phyloP scores from a whole-genome alignment of 2,329 filamentous ascomycete genomes.

The Exophiala dermatitidis region DNA sequence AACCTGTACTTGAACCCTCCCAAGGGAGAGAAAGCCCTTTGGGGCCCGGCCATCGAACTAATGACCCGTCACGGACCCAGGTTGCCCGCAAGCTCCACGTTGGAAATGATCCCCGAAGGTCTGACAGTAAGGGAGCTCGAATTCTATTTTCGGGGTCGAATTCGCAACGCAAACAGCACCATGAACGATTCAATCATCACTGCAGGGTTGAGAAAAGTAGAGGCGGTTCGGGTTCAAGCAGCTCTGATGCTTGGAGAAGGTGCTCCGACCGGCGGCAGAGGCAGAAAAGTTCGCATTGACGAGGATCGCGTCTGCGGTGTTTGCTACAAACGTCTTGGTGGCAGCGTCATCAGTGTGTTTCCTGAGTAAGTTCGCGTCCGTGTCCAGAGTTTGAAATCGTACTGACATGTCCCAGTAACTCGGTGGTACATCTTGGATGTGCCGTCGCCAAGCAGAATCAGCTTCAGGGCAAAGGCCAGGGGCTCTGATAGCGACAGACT shows the following conservation, averaged over 20 bases:
- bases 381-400: neutral
- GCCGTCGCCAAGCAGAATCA: conserved; percentile 42
- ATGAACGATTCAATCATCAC: conserved; percentile 75
- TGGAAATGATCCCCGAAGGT: conserved; percentile 74
- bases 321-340: conserved; percentile 86
- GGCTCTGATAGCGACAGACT: neutral
- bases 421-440: conserved; percentile 75
- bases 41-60: conserved; percentile 72
- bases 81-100: conserved; percentile 75
- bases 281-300: conserved; percentile 66
- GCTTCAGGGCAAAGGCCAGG: conserved; percentile 24
- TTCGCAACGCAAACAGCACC: conserved; percentile 74
- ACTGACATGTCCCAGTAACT: conserved; percentile 35
- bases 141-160: conserved; percentile 85
- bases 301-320: conserved; percentile 88
- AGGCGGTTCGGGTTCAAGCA: conserved; percentile 70
- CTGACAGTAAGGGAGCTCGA: conserved; percentile 74
- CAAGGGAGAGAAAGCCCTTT: conserved; percentile 61
- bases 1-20: conserved; percentile 82
- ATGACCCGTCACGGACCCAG: conserved; percentile 90
- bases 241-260: conserved; percentile 66
- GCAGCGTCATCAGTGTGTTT: conserved; percentile 82
- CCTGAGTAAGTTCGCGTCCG: conserved; percentile 57
- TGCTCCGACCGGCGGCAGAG: conserved; percentile 46
- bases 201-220: conserved; percentile 66